Conservation (phyloP, 129 eudicot species). For the sunflower (Helianthus annuus) region HanXRQr2.0-SUNRISE NC_035436.2:19234939-19235438, state of each 20-base stretch:
- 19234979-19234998: too few relatives aligned
- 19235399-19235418: conserved; percentile 94
- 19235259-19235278: background rate
- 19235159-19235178: background rate
- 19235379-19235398: conserved; percentile 84
- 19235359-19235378: conserved; percentile 98
- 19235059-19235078: too few relatives aligned
- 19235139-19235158: background rate
- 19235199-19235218: background rate
- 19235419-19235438: conserved; percentile 5
- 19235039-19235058: too few relatives aligned
- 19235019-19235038: too few relatives aligned
- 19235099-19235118: too few relatives aligned
- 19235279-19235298: conserved; percentile 33
- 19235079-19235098: too few relatives aligned
- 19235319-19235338: conserved; percentile 98
- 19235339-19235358: conserved; percentile 94
- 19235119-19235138: background rate
- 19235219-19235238: background rate
- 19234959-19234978: too few relatives aligned
- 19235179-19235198: background rate
- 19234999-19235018: too few relatives aligned
- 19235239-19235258: background rate
- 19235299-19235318: conserved; percentile 83
- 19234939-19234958: too few relatives aligned